Conservation (phyloP, 106 monocot species). For the Triglochin maritima region DNA sequence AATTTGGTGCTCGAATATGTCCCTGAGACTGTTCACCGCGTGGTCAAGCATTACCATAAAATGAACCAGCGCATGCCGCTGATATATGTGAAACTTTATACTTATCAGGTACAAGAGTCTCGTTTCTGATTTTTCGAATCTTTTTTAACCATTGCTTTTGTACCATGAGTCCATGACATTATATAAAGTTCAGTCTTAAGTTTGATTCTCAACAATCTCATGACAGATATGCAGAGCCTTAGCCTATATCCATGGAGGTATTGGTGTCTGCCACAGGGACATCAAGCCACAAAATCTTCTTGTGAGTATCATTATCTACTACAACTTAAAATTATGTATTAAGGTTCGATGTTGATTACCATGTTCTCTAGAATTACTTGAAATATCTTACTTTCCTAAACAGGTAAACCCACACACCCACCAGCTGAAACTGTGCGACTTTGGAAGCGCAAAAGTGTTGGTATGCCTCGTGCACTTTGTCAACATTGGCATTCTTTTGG, state of each 20-base stretch:
- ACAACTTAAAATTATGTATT: not conserved
- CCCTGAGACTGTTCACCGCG: conserved; percentile 11
- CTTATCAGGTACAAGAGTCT: conserved; percentile 4
- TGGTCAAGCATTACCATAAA: conserved; percentile 11
- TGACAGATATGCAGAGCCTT: conserved; percentile 13
- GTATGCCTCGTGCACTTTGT: not conserved
- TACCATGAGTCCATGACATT: not conserved
- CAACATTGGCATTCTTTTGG: too few species aligned
- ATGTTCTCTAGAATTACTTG: not conserved
- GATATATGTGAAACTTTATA: conserved; percentile 10
- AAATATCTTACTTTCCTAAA: not conserved
- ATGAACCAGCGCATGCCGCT: conserved; percentile 13
- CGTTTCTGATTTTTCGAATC: not conserved
- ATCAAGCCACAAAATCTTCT: conserved; percentile 23
- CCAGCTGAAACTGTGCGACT: conserved; percentile 21
- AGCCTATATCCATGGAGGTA: conserved; percentile 20
- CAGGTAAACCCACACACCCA: conserved; percentile 23
- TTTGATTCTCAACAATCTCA: not conserved
- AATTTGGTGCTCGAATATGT: conserved; percentile 16
- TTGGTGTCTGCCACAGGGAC: conserved; percentile 18
- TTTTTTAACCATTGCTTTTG: not conserved
- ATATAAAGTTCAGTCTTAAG: not conserved
- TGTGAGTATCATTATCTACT: conserved; percentile 4
- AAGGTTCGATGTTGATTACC: not conserved
- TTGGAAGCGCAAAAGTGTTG: conserved; percentile 23